phyloP scores from a whole-genome alignment of 805 yeast genomes.

The Wickerhamiella domercqiae region DNA sequence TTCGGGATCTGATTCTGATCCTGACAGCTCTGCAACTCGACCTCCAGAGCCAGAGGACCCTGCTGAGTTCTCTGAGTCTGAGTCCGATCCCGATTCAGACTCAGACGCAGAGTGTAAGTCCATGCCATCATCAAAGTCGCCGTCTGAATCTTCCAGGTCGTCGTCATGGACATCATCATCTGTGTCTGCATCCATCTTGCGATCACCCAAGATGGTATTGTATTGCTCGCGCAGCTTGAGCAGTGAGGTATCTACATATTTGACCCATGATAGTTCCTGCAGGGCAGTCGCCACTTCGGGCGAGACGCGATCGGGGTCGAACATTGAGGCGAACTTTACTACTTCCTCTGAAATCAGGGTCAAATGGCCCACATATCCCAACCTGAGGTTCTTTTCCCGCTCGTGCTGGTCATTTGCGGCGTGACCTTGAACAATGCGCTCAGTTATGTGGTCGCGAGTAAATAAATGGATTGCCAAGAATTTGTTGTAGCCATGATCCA shows the following conservation, averaged over 20 bases:
- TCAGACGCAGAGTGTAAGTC: conserved; percentile 9
- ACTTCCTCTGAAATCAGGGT: conserved; percentile 90
- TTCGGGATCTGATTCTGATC: conserved; percentile 5
- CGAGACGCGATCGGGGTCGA: conserved; percentile 44
- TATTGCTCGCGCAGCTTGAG: conserved; percentile 87
- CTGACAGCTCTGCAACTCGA: neutral
- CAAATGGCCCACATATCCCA: conserved; percentile 96
- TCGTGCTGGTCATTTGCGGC: conserved; percentile 44
- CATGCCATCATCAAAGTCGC: conserved; percentile 7
- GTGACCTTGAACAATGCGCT: conserved; percentile 48
- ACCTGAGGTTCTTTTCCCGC: conserved; percentile 42
- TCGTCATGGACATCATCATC: conserved; percentile 27
- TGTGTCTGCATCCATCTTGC: conserved; percentile 29
- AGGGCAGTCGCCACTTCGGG: conserved; percentile 36
- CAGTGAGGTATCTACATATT: conserved; percentile 66
- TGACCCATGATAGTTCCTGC: conserved; percentile 49
- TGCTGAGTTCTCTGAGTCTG: conserved; percentile 7
- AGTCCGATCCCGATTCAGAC: conserved; percentile 5
- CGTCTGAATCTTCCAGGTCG: conserved; percentile 23
- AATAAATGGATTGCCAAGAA: conserved; percentile 58
- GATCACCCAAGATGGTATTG: conserved; percentile 86
- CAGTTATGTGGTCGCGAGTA: conserved; percentile 45
- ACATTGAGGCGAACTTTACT: conserved; percentile 60
- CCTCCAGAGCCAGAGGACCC: neutral
- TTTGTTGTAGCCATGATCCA: conserved; percentile 74